Conservation (phyloP, 225 moss, liverwort and hornwort species). For the Pleurozium schreberi region DNA sequence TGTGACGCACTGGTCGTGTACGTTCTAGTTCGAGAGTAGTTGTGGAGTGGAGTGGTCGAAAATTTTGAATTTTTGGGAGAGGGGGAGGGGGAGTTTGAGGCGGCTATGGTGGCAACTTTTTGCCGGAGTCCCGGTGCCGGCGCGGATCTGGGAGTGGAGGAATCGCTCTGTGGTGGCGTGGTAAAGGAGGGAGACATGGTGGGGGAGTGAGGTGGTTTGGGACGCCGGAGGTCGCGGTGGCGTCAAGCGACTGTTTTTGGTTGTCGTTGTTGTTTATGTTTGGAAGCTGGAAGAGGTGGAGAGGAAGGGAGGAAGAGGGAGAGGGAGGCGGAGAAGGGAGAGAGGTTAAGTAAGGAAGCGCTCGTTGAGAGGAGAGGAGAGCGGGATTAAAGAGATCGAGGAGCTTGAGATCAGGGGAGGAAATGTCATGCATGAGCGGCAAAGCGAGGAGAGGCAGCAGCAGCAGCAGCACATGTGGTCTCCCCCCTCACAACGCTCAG, state of each 20-base stretch:
- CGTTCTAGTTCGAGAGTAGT: neutral
- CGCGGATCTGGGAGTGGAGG: conserved; percentile 22
- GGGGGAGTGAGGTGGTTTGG: neutral
- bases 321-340: neutral
- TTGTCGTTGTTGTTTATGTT: neutral
- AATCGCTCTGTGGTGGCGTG: neutral
- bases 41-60: neutral
- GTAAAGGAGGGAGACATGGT: neutral
- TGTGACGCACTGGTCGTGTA: neutral
- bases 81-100: neutral
- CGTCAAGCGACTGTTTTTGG: neutral
- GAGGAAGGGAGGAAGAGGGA: neutral
- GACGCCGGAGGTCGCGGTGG: neutral
- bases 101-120: conserved; percentile 26
- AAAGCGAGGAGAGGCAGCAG: conserved; percentile 52
- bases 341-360: neutral
- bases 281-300: neutral
- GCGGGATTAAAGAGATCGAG: conserved; percentile 18
- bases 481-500: conserved; percentile 40
- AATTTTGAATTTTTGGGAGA: neutral
- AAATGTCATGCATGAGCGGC: conserved; percentile 49
- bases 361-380: neutral
- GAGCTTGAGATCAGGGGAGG: conserved; percentile 30
- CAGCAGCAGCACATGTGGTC: conserved; percentile 68
- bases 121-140: conserved; percentile 1